Conservation (phyloP, 805 yeast genomes). For the Wickerhamomyces hampshirensis region DNA sequence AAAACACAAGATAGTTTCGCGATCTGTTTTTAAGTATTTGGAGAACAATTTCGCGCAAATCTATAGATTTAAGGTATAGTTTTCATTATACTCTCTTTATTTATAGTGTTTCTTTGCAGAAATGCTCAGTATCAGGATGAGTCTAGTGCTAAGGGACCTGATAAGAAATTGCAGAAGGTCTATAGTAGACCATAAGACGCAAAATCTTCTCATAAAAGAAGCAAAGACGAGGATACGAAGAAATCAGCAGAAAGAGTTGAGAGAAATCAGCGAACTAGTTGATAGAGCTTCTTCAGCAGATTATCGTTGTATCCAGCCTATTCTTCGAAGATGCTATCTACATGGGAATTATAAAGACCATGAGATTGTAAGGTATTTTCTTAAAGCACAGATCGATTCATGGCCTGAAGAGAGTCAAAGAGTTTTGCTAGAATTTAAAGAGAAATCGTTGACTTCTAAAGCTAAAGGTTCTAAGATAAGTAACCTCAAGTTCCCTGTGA, state of each 20-base stretch:
- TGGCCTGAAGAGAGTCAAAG: slow-evolving; percentile 22
- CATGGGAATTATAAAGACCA: slow-evolving; percentile 18
- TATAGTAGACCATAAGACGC: slow-evolving; percentile 11
- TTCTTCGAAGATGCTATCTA: slow-evolving; percentile 16
- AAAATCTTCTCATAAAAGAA: slow-evolving; percentile 6
- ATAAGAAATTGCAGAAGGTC: slow-evolving; percentile 4
- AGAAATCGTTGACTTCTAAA: slow-evolving; percentile 7
- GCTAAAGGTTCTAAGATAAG: slow-evolving; percentile 6
- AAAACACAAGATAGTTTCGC: too few species aligned
- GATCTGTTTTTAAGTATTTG: too few species aligned
- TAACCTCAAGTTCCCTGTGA: slow-evolving; percentile 11
- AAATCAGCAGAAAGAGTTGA: slow-evolving; percentile 8
- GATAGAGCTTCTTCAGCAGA: slow-evolving; percentile 2
- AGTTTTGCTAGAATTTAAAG: slow-evolving; percentile 6
- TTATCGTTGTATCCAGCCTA: slow-evolving; percentile 8
- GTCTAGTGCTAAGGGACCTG: slow-evolving; percentile 1
- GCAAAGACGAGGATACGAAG: slow-evolving; percentile 9
- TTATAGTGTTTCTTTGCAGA: too few species aligned
- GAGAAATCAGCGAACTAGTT: slow-evolving; percentile 7
- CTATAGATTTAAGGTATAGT: too few species aligned
- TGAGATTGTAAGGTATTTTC: slow-evolving; percentile 15
- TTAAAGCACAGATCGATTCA: slow-evolving; percentile 13
- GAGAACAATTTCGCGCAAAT: too few species aligned
- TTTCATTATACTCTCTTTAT: too few species aligned
- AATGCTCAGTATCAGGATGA: too few species aligned